A percentile compares a stretch with the other conserved stretches of the same genome.
These are phyloP conservation scores for Paramecium caudatum DNA, from an alignment of 73 alveolate genomes.

Conservation along the genomic window DNA sequence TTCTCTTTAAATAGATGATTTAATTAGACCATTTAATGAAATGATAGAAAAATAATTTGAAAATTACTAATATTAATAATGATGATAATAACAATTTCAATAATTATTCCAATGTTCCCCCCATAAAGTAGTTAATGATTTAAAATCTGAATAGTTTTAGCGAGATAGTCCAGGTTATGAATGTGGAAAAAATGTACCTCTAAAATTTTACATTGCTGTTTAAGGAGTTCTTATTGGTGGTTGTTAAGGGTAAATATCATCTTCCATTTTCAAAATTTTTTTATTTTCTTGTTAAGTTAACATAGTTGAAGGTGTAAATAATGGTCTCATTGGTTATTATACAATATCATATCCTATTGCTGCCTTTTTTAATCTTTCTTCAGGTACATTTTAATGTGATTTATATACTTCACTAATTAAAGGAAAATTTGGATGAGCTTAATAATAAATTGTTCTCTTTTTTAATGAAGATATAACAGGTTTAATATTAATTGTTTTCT, in stretches of 20 bases:
- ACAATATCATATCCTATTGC: conserved; percentile 61
- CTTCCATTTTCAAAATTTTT: not conserved
- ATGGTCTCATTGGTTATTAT: not conserved
- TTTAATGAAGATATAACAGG: conserved; percentile 35
- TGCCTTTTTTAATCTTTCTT: conserved; percentile 51
- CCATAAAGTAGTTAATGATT: conserved; percentile 61
- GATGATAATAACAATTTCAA: conserved; percentile 28
- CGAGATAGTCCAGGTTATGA: conserved; percentile 16
- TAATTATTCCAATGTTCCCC: conserved; percentile 65
- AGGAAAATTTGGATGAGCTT: conserved; percentile 71
- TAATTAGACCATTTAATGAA: conserved; percentile 19
- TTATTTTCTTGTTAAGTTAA: not conserved
- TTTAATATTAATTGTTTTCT: conserved; percentile 27
- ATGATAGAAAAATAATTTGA: conserved; percentile 57
- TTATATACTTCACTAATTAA: conserved; percentile 36
- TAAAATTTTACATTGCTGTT: conserved; percentile 28
- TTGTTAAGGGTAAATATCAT: conserved; percentile 40
- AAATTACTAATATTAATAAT: conserved; percentile 10
- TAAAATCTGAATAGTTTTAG: conserved; percentile 39
- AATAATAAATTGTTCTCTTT: conserved; percentile 42
- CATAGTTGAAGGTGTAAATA: conserved; percentile 34
- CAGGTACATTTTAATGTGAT: conserved; percentile 42
- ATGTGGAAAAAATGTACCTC: not conserved
- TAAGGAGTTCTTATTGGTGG: conserved; percentile 20
- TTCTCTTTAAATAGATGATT: conserved; percentile 31